phyloP scores from a whole-genome alignment of 768 basidiomycete species.

The Hortiboletus campestris region DNA sequence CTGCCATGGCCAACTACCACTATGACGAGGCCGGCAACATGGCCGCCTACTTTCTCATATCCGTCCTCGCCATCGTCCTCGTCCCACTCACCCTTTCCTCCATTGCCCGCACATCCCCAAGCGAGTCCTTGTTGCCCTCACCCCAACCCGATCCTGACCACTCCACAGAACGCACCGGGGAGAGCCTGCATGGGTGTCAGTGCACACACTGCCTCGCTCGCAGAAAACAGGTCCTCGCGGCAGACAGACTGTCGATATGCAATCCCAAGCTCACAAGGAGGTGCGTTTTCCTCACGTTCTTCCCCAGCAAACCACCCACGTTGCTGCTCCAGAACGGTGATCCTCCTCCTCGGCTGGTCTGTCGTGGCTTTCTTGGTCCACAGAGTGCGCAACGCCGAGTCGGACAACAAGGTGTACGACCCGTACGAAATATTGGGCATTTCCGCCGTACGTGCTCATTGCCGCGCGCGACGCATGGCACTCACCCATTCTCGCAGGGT shows the following conservation, averaged over 20 bases:
- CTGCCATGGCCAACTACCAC: conserved; percentile 67
- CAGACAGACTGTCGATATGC: conserved; percentile 34
- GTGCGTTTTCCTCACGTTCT: conserved; percentile 34
- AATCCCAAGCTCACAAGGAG: conserved; percentile 48
- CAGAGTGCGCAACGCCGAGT: conserved; percentile 51
- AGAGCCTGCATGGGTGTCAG: conserved; percentile 48
- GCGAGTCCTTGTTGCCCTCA: conserved; percentile 36
- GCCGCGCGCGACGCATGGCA: not conserved
- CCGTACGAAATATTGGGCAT: conserved; percentile 94
- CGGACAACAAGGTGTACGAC: conserved; percentile 77
- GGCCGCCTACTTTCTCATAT: conserved; percentile 89
- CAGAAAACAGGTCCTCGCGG: conserved; percentile 42
- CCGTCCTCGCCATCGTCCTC: conserved; percentile 81
- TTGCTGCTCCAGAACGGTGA: conserved; percentile 45
- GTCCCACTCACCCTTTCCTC: conserved; percentile 70
- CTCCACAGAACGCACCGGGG: conserved; percentile 32
- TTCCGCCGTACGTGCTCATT: conserved; percentile 37
- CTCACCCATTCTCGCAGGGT: conserved; percentile 40
- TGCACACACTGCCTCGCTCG: conserved; percentile 63
- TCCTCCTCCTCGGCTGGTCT: conserved; percentile 73
- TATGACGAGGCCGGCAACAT: conserved; percentile 86
- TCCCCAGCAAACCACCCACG: not conserved
- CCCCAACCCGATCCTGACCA: conserved; percentile 5
- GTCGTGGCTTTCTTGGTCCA: conserved; percentile 67
- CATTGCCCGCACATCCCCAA: conserved; percentile 37